These are phyloP conservation scores for Spathaspora jeffriesii DNA, from an alignment of 1,139 yeast genomes.

Conservation along the genomic window DNA sequence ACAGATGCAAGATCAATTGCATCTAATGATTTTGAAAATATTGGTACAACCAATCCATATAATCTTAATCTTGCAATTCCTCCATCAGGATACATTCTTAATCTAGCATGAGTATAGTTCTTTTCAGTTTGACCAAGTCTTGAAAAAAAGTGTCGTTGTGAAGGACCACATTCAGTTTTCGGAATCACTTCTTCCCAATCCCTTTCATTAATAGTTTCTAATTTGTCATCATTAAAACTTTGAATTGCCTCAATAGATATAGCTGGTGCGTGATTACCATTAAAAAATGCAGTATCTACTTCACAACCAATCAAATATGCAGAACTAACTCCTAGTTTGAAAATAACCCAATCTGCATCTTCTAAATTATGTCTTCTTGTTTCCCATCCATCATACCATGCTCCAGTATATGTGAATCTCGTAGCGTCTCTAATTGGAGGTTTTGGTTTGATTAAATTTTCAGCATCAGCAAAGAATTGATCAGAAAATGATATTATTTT, in stretches of 20 bases:
- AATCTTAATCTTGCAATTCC: constrained; percentile 94
- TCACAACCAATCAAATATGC: constrained; percentile 83
- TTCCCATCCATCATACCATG: constrained; percentile 99
- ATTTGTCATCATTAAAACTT: constrained; percentile 30
- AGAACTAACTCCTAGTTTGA: constrained; percentile 81
- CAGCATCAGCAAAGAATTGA: constrained; percentile 97
- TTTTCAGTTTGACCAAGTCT: constrained; percentile 54
- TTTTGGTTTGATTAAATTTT: constrained; percentile 77
- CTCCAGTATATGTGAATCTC: constrained; percentile 80
- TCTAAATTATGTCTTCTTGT: constrained; percentile 88
- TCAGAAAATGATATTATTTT: constrained; percentile 68
- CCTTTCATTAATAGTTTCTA: constrained; percentile 8
- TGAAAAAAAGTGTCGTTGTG: constrained; percentile 79
- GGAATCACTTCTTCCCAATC: constrained; percentile 72
- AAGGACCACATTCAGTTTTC: constrained; percentile 82
- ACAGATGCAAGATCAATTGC: constrained; percentile 80
- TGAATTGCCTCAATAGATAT: constrained; percentile 81
- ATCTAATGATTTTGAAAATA: constrained; percentile 45
- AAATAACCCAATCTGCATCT: constrained; percentile 84
- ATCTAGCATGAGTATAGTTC: constrained; percentile 75
- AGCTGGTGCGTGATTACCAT: constrained; percentile 92
- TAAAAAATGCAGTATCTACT: constrained; percentile 89
- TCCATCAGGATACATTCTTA: constrained; percentile 96
- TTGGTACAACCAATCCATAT: constrained; percentile 79
- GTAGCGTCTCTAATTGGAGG: constrained; percentile 82